phyloP scores from a whole-genome alignment of 805 yeast species.

The Allodekkera sacchari region DNA sequence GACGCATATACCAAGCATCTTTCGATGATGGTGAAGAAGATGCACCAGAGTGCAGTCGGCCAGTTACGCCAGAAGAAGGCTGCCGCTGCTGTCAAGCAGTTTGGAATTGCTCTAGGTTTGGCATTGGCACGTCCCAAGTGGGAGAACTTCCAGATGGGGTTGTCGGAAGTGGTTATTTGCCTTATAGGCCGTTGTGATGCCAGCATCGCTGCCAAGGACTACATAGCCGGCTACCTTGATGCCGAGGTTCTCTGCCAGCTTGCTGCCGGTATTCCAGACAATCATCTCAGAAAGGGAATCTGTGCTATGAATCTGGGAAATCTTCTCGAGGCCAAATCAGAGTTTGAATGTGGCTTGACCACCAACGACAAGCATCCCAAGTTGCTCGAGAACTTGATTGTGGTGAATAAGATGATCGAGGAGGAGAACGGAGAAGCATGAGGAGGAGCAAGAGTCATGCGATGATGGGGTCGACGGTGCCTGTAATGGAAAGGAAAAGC shows the following conservation, averaged over 20 bases:
- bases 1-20: conserved; percentile 48
- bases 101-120: conserved; percentile 59
- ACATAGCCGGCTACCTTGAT: conserved; percentile 56
- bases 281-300: conserved; percentile 64
- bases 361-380: conserved; percentile 47
- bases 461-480: no score
- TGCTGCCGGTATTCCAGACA: conserved; percentile 55
- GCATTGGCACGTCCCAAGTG: conserved; percentile 61
- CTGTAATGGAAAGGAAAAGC: no score
- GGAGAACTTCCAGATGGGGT: conserved; percentile 64
- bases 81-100: conserved; percentile 55
- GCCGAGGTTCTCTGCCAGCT: conserved; percentile 57
- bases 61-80: conserved; percentile 47
- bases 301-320: conserved; percentile 55
- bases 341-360: conserved; percentile 67
- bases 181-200: conserved; percentile 69
- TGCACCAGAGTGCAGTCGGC: conserved; percentile 56
- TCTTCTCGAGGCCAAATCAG: conserved; percentile 52
- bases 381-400: conserved; percentile 38
- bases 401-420: conserved; percentile 38
- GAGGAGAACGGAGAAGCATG: conserved; percentile 50
- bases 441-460: conserved; percentile 1
- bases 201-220: conserved; percentile 44
- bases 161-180: conserved; percentile 60
- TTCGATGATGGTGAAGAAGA: conserved; percentile 52